These are phyloP conservation scores for Penicillium concentricum DNA, from an alignment of 2,329 filamentous ascomycete species.

Conservation along the genomic window DNA sequence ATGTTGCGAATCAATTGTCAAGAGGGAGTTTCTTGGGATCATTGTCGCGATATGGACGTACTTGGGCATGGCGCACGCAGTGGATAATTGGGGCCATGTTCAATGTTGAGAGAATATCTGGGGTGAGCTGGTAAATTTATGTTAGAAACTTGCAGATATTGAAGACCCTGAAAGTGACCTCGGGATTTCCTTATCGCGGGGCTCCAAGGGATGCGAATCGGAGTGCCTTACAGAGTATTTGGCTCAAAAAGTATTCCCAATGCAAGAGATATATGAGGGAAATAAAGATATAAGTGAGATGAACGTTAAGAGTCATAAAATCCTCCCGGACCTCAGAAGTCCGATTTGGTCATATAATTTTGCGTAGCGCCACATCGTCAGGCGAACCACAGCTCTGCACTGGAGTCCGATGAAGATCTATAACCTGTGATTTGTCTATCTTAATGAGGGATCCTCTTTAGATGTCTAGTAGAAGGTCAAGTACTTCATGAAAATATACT, in stretches of 20 bases:
- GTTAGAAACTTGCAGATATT: neutral
- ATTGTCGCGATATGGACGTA: constrained; percentile 21
- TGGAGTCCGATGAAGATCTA: constrained; percentile 9
- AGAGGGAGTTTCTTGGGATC: neutral
- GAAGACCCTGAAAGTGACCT: constrained; percentile 3
- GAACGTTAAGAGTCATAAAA: constrained; percentile 11
- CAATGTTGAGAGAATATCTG: neutral
- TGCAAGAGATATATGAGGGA: neutral
- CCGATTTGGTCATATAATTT: constrained; percentile 12
- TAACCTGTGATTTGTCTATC: constrained; percentile 12
- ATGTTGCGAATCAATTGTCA: neutral
- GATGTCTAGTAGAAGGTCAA: neutral
- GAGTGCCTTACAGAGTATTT: neutral
- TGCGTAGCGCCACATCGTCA: constrained; percentile 5
- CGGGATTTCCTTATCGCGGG: constrained; percentile 17
- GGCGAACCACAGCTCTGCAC: constrained; percentile 15
- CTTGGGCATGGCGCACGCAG: constrained; percentile 49
- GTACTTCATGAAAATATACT: neutral
- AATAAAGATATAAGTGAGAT: neutral
- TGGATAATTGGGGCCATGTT: constrained; percentile 45
- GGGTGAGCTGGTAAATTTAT: neutral
- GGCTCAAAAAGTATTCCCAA: neutral
- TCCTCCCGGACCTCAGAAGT: constrained; percentile 17
- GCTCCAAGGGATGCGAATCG: neutral
- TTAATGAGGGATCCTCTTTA: neutral